These are phyloP conservation scores for Brassica juncea DNA, from an alignment of 345 rosid species.

Conservation along the genomic window DNA sequence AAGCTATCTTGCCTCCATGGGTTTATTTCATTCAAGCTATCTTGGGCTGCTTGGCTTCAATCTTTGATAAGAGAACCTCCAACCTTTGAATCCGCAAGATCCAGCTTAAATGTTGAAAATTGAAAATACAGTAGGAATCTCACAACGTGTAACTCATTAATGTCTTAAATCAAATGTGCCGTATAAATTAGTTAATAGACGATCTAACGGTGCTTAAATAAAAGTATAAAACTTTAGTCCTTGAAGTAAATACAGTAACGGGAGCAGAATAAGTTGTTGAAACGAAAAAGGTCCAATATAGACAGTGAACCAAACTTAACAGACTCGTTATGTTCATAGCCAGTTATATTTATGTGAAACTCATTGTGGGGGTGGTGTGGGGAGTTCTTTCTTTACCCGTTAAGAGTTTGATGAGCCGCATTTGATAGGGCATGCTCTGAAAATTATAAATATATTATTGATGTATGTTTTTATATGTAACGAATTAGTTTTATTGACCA, in stretches of 20 bases:
- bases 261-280: constrained; percentile 21
- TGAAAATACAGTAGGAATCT: background rate
- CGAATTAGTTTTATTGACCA: background rate
- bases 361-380: constrained; percentile 4
- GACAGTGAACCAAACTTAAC: constrained; percentile 30
- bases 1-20: background rate
- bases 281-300: background rate
- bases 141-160: background rate
- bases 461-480: background rate
- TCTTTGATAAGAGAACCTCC: background rate
- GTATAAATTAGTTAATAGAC: background rate
- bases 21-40: background rate
- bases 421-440: background rate
- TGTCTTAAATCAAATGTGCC: background rate
- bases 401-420: constrained; percentile 2
- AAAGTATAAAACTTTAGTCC: constrained; percentile 8
- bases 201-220: background rate
- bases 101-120: constrained; percentile 1
- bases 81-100: background rate
- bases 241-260: background rate
- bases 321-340: constrained; percentile 27
- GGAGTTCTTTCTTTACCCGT: background rate
- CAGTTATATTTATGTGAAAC: background rate
- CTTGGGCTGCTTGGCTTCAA: background rate
- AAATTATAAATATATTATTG: background rate